Evolutionary conservation across 139 green algal genomes (phyloP).

Genomic region (Coelastrella sp.): DNA sequence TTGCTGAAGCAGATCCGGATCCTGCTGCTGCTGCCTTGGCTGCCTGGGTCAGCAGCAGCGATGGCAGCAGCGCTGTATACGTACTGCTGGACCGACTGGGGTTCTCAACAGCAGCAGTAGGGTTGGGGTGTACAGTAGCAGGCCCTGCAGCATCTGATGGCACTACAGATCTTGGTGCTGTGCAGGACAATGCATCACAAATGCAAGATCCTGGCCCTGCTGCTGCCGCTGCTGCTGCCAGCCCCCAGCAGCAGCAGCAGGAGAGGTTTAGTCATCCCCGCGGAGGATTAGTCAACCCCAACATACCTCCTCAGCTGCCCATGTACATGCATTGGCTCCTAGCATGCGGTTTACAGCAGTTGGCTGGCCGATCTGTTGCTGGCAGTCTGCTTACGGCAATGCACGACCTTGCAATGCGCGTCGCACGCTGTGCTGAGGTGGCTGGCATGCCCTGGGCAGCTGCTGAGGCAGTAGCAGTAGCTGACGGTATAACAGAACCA

Average conservation of each 20-base stretch:
- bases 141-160: too few relatives aligned
- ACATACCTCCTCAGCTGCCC: not conserved
- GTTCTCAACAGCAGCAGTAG: constrained; percentile 4
- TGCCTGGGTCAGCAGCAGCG: constrained; percentile 2
- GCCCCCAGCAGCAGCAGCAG: too few relatives aligned
- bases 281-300: too few relatives aligned
- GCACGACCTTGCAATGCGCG: constrained; percentile 29
- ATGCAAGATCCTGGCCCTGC: too few relatives aligned
- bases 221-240: too few relatives aligned
- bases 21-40: constrained; percentile 27
- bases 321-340: constrained; percentile 37
- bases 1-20: constrained; percentile 48
- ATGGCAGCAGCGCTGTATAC: not conserved
- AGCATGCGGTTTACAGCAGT: constrained; percentile 37
- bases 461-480: constrained; percentile 56
- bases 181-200: not conserved
- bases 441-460: constrained; percentile 51
- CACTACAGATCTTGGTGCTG: too few relatives aligned
- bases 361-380: constrained; percentile 32
- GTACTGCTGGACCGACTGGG: not conserved
- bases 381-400: constrained; percentile 5
- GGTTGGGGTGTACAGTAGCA: too few relatives aligned
- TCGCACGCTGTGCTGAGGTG: constrained; percentile 32
- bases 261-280: too few relatives aligned
- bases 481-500: constrained; percentile 43